A percentile compares a stretch with the other conserved stretches of the same genome.
These are phyloP conservation scores for Blastobotrys persicus DNA, from an alignment of 1,139 yeast genomes.

Conservation along the genomic window DNA sequence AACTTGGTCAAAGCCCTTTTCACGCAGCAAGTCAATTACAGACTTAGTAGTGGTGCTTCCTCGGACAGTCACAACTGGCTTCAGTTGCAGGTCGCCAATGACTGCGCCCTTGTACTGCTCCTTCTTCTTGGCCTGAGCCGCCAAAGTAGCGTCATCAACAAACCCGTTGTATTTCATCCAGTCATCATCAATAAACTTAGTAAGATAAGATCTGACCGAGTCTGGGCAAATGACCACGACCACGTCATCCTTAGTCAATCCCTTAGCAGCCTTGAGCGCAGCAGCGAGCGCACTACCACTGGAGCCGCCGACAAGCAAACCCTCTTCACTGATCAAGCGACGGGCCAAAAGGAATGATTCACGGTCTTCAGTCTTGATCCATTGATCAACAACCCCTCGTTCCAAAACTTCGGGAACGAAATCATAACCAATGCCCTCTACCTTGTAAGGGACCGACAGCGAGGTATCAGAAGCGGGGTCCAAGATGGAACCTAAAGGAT, in stretches of 20 bases:
- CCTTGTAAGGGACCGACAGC: conserved; percentile 58
- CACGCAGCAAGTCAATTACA: conserved; percentile 69
- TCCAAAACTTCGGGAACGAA: conserved; percentile 80
- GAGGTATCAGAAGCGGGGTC: conserved; percentile 80
- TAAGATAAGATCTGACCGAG: conserved; percentile 80
- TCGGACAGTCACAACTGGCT: conserved; percentile 77
- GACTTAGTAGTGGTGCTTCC: conserved; percentile 59
- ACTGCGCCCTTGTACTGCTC: conserved; percentile 54
- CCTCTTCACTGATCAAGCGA: conserved; percentile 81
- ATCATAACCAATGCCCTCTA: conserved; percentile 92
- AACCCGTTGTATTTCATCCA: conserved; percentile 86
- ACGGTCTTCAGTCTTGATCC: conserved; percentile 86
- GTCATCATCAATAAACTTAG: conserved; percentile 88
- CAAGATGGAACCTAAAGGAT: conserved; percentile 83
- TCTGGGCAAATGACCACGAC: conserved; percentile 86
- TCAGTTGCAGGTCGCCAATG: conserved; percentile 68
- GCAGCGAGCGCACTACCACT: conserved; percentile 86
- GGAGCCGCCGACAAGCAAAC: conserved; percentile 85
- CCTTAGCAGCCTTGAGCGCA: conserved; percentile 67
- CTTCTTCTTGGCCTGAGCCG: conserved; percentile 46
- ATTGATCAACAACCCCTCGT: conserved; percentile 63
- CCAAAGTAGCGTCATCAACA: conserved; percentile 47
- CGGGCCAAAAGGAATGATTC: conserved; percentile 80
- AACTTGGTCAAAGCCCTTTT: conserved; percentile 81
- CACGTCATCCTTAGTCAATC: conserved; percentile 68